phyloP scores from a whole-genome alignment of 2,329 filamentous ascomycete genomes.

The Aspergillus piperis region DNA sequence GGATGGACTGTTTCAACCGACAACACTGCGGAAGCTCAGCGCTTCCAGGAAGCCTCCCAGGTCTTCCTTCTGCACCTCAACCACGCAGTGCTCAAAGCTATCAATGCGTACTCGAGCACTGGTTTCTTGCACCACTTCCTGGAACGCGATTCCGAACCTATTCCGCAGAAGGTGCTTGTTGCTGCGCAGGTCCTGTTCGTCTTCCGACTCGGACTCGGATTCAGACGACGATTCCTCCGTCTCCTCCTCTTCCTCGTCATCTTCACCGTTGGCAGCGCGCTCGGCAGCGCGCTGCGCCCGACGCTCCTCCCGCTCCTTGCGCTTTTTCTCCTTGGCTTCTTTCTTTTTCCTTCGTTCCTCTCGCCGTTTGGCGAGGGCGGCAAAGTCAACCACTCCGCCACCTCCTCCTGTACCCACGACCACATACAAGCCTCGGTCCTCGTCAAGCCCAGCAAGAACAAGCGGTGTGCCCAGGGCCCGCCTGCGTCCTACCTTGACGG shows the following conservation, averaged over 20 bases:
- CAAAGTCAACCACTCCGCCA: slow-evolving; percentile 68
- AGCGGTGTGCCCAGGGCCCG: slow-evolving; percentile 68
- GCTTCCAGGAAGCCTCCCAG: slow-evolving; percentile 86
- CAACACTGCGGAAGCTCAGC: slow-evolving; percentile 86
- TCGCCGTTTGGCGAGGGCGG: slow-evolving; percentile 68
- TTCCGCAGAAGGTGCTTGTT: slow-evolving; percentile 75
- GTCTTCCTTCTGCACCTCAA: slow-evolving; percentile 97
- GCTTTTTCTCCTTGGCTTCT: slow-evolving; percentile 63
- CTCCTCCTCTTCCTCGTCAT: slow-evolving; percentile 64
- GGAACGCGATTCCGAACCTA: slow-evolving; percentile 90
- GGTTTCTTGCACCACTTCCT: slow-evolving; percentile 90
- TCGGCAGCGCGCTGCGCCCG: slow-evolving; percentile 58
- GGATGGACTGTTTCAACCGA: slow-evolving; percentile 45
- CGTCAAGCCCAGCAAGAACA: slow-evolving; percentile 86
- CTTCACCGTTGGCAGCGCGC: slow-evolving; percentile 52
- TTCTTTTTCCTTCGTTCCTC: slow-evolving; percentile 63
- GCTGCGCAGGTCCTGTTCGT: slow-evolving; percentile 55
- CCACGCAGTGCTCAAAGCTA: slow-evolving; percentile 95
- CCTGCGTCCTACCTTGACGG: slow-evolving; percentile 51
- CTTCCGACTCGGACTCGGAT: slow-evolving; percentile 57
- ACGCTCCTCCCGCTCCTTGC: slow-evolving; percentile 65
- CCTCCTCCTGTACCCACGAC: slow-evolving; percentile 92
- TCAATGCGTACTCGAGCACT: slow-evolving; percentile 88
- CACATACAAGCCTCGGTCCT: slow-evolving; percentile 82
- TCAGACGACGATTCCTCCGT: slow-evolving; percentile 52